Evolutionary conservation across 1,139 yeast species (phyloP).

Genomic region (Yueomyces sp.): DNA sequence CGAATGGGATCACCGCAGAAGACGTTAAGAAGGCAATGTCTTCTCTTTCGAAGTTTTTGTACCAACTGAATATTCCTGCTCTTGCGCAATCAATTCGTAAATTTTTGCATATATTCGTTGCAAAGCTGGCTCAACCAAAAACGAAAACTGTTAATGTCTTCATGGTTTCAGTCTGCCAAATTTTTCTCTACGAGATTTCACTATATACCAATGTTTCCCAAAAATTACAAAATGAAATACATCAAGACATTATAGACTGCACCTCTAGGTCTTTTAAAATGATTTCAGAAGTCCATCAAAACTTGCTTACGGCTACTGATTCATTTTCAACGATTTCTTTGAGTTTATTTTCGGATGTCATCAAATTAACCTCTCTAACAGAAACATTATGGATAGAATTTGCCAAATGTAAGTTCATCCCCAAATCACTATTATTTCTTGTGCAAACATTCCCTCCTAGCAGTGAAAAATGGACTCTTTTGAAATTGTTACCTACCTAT

Average conservation of each 20-base stretch:
- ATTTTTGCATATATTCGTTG: too few species aligned
- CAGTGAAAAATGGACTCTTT: slow-evolving; percentile 12
- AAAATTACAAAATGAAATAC: slow-evolving; percentile 6
- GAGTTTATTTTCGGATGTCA: not conserved
- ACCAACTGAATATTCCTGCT: slow-evolving; percentile 3
- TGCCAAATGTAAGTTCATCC: slow-evolving; percentile 6
- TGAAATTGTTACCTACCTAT: slow-evolving; percentile 8
- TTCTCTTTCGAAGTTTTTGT: slow-evolving; percentile 10
- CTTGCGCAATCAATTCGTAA: too few species aligned
- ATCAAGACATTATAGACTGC: slow-evolving; percentile 13
- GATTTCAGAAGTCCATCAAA: slow-evolving; percentile 10
- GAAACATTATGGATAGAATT: slow-evolving; percentile 14
- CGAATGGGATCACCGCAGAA: slow-evolving; percentile 14
- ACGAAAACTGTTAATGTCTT: slow-evolving; percentile 23
- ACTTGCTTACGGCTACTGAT: not conserved
- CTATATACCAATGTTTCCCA: slow-evolving; percentile 11
- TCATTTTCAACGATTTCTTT: not conserved
- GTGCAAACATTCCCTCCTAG: slow-evolving; percentile 14
- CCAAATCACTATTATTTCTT: slow-evolving; percentile 9
- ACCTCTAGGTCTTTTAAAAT: slow-evolving; percentile 17
- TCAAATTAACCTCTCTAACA: not conserved
- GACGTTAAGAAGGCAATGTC: slow-evolving; percentile 11
- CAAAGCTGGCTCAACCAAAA: too few species aligned
- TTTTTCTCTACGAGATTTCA: slow-evolving; percentile 17
- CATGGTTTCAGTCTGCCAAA: slow-evolving; percentile 18